Evolutionary conservation across 306 rosid species (phyloP).

Genomic region (Datisca glomerata): DNA sequence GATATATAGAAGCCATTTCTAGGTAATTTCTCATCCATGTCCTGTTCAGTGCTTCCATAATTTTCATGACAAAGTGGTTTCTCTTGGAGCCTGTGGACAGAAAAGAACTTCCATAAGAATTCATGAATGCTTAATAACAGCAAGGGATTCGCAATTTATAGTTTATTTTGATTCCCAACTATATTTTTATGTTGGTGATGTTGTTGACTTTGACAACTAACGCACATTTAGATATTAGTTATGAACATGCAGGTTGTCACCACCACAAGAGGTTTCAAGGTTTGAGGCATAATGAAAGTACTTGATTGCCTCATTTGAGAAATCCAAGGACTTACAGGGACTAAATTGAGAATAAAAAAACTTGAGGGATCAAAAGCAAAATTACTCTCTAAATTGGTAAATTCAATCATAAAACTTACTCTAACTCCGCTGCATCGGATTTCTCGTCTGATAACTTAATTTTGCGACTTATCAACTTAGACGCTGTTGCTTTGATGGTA

Average conservation of each 20-base stretch:
- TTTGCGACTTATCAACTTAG: conserved; percentile 35
- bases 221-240: too few relatives aligned
- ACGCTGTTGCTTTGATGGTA: conserved; percentile 35
- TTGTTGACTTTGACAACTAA: too few relatives aligned
- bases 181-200: too few relatives aligned
- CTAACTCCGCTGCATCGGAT: conserved; percentile 47
- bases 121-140: too few relatives aligned
- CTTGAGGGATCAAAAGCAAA: not conserved
- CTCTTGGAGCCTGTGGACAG: conserved; percentile 63
- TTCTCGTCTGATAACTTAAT: conserved; percentile 28
- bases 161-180: too few relatives aligned
- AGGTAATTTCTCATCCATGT: conserved; percentile 17
- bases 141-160: too few relatives aligned
- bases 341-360: not conserved
- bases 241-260: too few relatives aligned
- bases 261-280: too few relatives aligned
- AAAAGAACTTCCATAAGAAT: not conserved
- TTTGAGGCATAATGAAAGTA: too few relatives aligned
- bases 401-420: conserved; percentile 39
- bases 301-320: too few relatives aligned
- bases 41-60: conserved; percentile 18
- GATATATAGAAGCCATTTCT: conserved; percentile 15
- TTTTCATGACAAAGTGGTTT: conserved; percentile 52
- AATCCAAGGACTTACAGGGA: too few relatives aligned
- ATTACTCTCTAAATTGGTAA: not conserved